Conservation (phyloP, 2,329 filamentous ascomycete species). For the Colletotrichum cordylinicola region DNA sequence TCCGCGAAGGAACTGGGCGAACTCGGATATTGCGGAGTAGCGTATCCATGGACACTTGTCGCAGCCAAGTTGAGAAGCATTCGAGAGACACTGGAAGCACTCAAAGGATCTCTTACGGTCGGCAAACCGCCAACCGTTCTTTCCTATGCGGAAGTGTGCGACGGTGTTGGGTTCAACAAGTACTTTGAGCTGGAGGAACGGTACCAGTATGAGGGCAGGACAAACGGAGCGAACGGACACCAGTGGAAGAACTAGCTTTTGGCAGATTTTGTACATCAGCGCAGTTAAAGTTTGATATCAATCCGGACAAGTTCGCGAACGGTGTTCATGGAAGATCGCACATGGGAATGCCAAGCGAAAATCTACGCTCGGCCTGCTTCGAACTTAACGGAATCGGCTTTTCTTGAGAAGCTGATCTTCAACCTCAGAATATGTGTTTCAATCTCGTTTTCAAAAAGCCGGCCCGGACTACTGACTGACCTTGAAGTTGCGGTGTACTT, state of each 20-base stretch:
- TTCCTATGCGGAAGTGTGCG: conserved; percentile 47
- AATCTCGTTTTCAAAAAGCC: neutral
- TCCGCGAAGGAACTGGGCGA: conserved; percentile 36
- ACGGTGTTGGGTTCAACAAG: conserved; percentile 50
- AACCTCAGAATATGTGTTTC: neutral
- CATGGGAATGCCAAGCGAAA: neutral
- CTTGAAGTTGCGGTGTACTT: neutral
- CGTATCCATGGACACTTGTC: conserved; percentile 50
- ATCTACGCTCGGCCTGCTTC: neutral
- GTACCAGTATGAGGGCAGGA: conserved; percentile 3
- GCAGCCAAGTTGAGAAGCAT: conserved; percentile 48
- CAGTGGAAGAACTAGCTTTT: neutral
- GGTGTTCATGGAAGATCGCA: neutral
- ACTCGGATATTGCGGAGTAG: conserved; percentile 45
- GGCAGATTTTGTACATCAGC: neutral
- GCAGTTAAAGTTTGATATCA: neutral
- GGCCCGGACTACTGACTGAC: neutral
- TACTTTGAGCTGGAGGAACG: conserved; percentile 32
- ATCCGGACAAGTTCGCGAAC: neutral
- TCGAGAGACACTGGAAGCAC: conserved; percentile 36
- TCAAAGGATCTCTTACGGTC: conserved; percentile 47
- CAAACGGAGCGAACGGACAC: conserved; percentile 11
- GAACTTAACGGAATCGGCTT: neutral
- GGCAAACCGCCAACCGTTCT: conserved; percentile 48
- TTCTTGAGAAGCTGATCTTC: neutral